phyloP scores from a whole-genome alignment of 2,329 filamentous ascomycete genomes.

The Chaetomium strumarium region DNA sequence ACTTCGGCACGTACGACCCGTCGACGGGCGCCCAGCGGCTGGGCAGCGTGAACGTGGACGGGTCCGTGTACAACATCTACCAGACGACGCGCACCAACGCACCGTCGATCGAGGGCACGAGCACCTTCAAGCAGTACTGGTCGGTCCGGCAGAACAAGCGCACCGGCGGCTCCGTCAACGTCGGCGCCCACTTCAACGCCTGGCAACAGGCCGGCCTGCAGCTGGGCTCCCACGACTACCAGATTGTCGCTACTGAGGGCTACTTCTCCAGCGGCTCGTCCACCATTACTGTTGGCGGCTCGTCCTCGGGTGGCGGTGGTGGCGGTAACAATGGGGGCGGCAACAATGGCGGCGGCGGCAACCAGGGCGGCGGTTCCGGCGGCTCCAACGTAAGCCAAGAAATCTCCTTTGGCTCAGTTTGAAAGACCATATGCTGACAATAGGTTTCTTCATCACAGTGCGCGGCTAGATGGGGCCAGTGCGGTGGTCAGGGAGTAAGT shows the following conservation, averaged over 20 bases:
- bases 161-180: conserved; percentile 44
- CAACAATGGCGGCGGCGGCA: conserved; percentile 8
- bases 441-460: conserved; percentile 16
- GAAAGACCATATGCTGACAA: background rate
- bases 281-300: conserved; percentile 33
- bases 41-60: conserved; percentile 31
- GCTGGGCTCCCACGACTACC: conserved; percentile 46
- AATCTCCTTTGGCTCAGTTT: background rate
- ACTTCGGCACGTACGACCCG: conserved; percentile 39
- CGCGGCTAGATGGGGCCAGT: conserved; percentile 30
- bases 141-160: conserved; percentile 44
- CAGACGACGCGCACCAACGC: conserved; percentile 32
- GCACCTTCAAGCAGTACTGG: conserved; percentile 48
- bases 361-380: conserved; percentile 4
- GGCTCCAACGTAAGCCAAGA: background rate
- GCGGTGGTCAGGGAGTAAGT: conserved; percentile 27
- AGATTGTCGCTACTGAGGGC: conserved; percentile 49
- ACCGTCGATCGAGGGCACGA: conserved; percentile 43
- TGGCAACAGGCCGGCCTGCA: conserved; percentile 42
- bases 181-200: conserved; percentile 47
- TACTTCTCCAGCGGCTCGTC: conserved; percentile 45
- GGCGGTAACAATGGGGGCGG: conserved; percentile 11
- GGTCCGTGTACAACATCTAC: conserved; percentile 34
- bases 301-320: conserved; percentile 20
- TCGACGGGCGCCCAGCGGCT: conserved; percentile 30